Percentiles rank a stretch among this genome's conserved stretches.
Evolutionary conservation across 192 early-diverging fungal genomes (phyloP).

Genomic region (Kickxella alabastrina): DNA sequence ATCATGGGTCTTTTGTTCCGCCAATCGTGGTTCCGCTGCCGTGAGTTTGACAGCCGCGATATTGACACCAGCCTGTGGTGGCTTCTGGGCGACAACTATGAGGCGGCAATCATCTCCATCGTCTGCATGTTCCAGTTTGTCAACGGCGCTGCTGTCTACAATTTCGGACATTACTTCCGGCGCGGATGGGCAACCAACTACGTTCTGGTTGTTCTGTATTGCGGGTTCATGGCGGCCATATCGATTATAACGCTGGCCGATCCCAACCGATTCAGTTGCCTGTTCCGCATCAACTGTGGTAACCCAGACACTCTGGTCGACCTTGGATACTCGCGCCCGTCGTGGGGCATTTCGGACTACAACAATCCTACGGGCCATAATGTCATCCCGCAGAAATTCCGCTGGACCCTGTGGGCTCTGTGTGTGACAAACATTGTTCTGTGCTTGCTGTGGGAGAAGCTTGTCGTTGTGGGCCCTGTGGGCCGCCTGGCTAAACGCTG

Average conservation of each 20-base stretch:
- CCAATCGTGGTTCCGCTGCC: conserved; percentile 72
- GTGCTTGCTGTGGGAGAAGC: conserved; percentile 7
- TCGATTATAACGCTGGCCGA: conserved; percentile 57
- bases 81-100: conserved; percentile 79
- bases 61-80: conserved; percentile 71
- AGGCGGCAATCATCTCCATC: conserved; percentile 61
- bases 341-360: conserved; percentile 54
- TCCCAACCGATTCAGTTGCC: conserved; percentile 65
- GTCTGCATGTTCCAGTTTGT: conserved; percentile 69
- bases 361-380: conserved; percentile 70
- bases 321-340: conserved; percentile 39
- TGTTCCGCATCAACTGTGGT: conserved; percentile 73
- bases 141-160: conserved; percentile 64
- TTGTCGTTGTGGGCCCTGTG: conserved; percentile 9
- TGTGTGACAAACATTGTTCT: conserved; percentile 7
- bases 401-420: conserved; percentile 12
- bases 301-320: conserved; percentile 33
- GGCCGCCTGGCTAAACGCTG: conserved; percentile 1
- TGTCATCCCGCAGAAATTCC: conserved; percentile 55
- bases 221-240: conserved; percentile 51
- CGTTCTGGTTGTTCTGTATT: conserved; percentile 54
- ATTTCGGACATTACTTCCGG: conserved; percentile 66
- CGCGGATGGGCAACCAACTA: conserved; percentile 62
- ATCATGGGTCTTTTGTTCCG: conserved; percentile 55
- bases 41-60: conserved; percentile 69